Conservation (phyloP, 2,329 filamentous ascomycete genomes). For the Cercospora sesami region DNA sequence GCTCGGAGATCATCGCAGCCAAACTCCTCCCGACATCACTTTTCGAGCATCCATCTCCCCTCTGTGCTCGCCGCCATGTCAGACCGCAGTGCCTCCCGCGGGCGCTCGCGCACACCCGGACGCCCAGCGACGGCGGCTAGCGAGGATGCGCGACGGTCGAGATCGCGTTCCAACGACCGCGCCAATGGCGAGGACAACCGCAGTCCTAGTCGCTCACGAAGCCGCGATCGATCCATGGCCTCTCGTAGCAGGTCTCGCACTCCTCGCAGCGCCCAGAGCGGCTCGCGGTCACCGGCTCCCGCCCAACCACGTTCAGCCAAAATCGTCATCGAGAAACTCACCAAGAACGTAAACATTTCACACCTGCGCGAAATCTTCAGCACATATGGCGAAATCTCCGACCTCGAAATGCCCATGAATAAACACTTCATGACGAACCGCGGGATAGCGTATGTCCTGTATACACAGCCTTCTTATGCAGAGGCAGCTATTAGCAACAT, state of each 20-base stretch:
- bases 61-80: constrained; percentile 16
- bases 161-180: constrained; percentile 37
- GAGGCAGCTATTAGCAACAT: constrained; percentile 84
- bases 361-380: constrained; percentile 93
- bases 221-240: constrained; percentile 35
- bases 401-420: constrained; percentile 88
- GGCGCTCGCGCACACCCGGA: constrained; percentile 40
- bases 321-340: constrained; percentile 95
- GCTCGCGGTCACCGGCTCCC: constrained; percentile 24
- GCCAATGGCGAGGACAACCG: constrained; percentile 36
- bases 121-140: constrained; percentile 20
- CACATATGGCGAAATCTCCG: constrained; percentile 78
- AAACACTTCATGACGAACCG: constrained; percentile 82
- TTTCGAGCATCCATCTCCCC: neutral
- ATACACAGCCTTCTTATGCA: constrained; percentile 71
- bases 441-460: constrained; percentile 91
- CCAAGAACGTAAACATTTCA: constrained; percentile 86
- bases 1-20: constrained; percentile 2
- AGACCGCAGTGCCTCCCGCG: constrained; percentile 42
- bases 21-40: constrained; percentile 1
- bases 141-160: constrained; percentile 29
- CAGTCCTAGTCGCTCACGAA: constrained; percentile 34
- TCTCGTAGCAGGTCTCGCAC: constrained; percentile 25
- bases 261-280: constrained; percentile 8
- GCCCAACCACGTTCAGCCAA: constrained; percentile 45